phyloP scores from a whole-genome alignment of 2,329 filamentous ascomycete species.

The Elsinoe ampelina region DNA sequence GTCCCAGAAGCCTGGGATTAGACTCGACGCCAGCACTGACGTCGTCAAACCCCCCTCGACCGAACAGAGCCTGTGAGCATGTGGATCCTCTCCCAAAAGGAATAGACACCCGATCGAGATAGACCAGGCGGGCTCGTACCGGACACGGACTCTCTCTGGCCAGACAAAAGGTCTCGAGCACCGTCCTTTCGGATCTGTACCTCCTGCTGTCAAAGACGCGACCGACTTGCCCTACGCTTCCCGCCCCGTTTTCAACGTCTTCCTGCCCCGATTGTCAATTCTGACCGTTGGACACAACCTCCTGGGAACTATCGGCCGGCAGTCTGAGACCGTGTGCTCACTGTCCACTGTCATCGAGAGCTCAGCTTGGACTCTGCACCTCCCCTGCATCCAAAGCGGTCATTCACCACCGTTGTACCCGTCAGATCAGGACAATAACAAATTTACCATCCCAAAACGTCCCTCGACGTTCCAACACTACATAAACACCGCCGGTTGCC shows the following conservation, averaged over 20 bases:
- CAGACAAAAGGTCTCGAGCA: slow-evolving; percentile 14
- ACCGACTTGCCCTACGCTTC: slow-evolving; percentile 13
- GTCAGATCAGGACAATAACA: slow-evolving; percentile 15
- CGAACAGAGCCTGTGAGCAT: neutral
- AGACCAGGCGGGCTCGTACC: neutral
- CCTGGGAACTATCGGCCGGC: slow-evolving; percentile 15
- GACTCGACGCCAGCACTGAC: slow-evolving; percentile 3
- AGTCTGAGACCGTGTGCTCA: slow-evolving; percentile 14
- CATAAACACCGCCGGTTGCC: slow-evolving; percentile 15
- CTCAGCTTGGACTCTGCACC: slow-evolving; percentile 9
- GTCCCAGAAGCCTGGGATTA: slow-evolving; percentile 8
- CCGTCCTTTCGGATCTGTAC: neutral
- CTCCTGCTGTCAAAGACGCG: slow-evolving; percentile 12
- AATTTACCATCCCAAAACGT: slow-evolving; percentile 14
- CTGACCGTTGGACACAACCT: slow-evolving; percentile 12
- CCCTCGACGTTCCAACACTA: slow-evolving; percentile 14
- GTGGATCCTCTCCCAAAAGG: slow-evolving; percentile 10
- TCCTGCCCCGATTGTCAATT: slow-evolving; percentile 14
- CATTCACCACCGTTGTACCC: slow-evolving; percentile 12
- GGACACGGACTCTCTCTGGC: slow-evolving; percentile 11
- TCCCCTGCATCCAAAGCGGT: slow-evolving; percentile 14
- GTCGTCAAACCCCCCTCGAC: neutral
- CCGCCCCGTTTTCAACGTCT: slow-evolving; percentile 13
- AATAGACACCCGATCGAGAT: slow-evolving; percentile 10
- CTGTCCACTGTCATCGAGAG: slow-evolving; percentile 6